Conservation (phyloP, 2,329 filamentous ascomycete species). For the Lachnellula occidentalis region DNA sequence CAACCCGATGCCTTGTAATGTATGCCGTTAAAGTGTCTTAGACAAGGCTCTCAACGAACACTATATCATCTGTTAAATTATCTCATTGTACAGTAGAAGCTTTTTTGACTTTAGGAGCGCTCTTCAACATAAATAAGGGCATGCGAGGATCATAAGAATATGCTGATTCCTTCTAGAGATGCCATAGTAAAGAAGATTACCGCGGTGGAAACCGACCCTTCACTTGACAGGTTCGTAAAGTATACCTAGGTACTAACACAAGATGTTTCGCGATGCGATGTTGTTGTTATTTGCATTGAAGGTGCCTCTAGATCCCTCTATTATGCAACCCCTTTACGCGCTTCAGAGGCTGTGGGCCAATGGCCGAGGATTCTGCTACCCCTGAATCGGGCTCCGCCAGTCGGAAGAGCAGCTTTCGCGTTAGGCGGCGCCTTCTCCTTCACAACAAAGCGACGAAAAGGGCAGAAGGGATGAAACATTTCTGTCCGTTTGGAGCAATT, state of each 20-base stretch:
- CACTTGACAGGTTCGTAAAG: background rate
- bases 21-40: no score
- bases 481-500: slow-evolving; percentile 24
- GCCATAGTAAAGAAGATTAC: background rate
- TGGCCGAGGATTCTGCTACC: slow-evolving; percentile 7
- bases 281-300: slow-evolving; percentile 14
- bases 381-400: slow-evolving; percentile 17
- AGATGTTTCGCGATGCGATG: slow-evolving; percentile 3
- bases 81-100: no score
- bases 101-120: no score
- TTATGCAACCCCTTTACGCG: slow-evolving; percentile 29
- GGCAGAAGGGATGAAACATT: slow-evolving; percentile 19
- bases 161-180: no score
- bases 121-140: no score
- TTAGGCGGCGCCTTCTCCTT: slow-evolving; percentile 19
- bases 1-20: background rate
- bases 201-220: background rate
- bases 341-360: slow-evolving; percentile 18
- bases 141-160: no score
- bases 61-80: no score
- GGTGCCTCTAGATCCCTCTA: slow-evolving; percentile 4
- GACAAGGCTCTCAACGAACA: no score
- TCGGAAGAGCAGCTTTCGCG: slow-evolving; percentile 22
- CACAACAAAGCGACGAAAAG: slow-evolving; percentile 23
- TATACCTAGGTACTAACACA: background rate